Base-by-base conservation (phyloP, 306 rosid genomes). In the Lathyrus oleraceus region DNA sequence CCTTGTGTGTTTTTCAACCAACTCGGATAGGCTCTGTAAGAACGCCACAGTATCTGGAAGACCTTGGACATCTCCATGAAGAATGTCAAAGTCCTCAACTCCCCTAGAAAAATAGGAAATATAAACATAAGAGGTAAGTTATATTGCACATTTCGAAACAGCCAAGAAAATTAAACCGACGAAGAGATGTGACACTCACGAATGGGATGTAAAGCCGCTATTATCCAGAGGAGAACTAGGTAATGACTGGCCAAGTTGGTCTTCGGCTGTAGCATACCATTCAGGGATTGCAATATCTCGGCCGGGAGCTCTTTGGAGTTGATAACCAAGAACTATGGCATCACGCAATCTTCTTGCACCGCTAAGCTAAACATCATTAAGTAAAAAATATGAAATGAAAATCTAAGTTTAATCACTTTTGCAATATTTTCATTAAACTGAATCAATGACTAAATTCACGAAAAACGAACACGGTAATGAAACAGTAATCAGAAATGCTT, bases 241-340 rank as follows among this genome's bases (percentile, higher is more conserved):
- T 67, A 88, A 44, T 79, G 88, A 45, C 49, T 76, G 86, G 57
- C 84, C 87, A 44, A 88, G 89, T 78, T 91, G 92, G 77, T 74
- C 82, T 85, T 85, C 96, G 42, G 97, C 96, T 79, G 62, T 87
- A 76, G 89, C 86, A 83, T 91, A 94, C 99, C 99, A 94, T 61
- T 91, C 99, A 32, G 99, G 99, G 67, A 94, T 94, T 57, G 78
- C 56, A 53, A 84, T 61, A 80, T 91, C 99, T 58, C 99, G 91
- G 63, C 92, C 99, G 49, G 95, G 87, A 70, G 65, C 90, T 80
- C 99, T 83, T 79, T 94, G 99, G 43, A 94, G 97, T 87, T 94
- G 95, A 87, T 94, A 94, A 32, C 99, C 99, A 65, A 94, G 99
- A 83, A 94, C 82, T 70, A 94, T 94, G 38, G 99, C 99, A 81